phyloP scores from a whole-genome alignment of 257 asterid species.

The Nyctanthes arbortristis region DNA sequence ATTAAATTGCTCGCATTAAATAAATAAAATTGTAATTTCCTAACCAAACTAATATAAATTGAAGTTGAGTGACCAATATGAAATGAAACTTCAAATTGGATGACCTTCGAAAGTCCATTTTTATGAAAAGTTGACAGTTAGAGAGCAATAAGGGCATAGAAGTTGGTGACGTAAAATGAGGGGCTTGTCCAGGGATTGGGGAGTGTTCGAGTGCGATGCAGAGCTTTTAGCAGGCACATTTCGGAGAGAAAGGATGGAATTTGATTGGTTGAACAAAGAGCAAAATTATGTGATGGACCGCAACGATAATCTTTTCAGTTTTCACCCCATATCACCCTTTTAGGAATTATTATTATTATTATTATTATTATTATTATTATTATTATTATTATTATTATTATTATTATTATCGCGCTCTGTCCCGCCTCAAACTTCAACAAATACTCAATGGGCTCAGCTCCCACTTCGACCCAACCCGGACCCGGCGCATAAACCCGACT shows the following conservation, averaged over 20 bases:
- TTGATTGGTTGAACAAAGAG: conserved; percentile 35
- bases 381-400: too few relatives aligned
- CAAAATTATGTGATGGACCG: conserved; percentile 21
- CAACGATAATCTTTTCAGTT: conserved; percentile 29
- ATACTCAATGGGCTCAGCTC: too few relatives aligned
- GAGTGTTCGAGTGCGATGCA: conserved; percentile 41
- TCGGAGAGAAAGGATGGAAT: conserved; percentile 19
- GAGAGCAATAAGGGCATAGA: conserved; percentile 30
- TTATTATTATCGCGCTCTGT: too few relatives aligned
- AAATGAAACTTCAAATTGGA: neutral
- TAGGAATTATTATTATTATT: too few relatives aligned
- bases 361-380: too few relatives aligned
- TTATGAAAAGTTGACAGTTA: neutral
- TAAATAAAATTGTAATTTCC: too few relatives aligned
- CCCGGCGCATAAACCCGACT: too few relatives aligned
- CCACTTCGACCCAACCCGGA: too few relatives aligned
- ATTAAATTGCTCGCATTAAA: too few relatives aligned
- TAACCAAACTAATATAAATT: too few relatives aligned
- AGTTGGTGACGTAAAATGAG: conserved; percentile 33
- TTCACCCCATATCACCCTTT: neutral
- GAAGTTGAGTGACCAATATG: neutral
- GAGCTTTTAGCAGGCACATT: conserved; percentile 19
- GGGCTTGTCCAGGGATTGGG: conserved; percentile 20
- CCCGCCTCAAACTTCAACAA: too few relatives aligned
- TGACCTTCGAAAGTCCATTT: conserved; percentile 10